phyloP scores from a whole-genome alignment of 306 rosid genomes.

The Albizia julibrissin region DNA sequence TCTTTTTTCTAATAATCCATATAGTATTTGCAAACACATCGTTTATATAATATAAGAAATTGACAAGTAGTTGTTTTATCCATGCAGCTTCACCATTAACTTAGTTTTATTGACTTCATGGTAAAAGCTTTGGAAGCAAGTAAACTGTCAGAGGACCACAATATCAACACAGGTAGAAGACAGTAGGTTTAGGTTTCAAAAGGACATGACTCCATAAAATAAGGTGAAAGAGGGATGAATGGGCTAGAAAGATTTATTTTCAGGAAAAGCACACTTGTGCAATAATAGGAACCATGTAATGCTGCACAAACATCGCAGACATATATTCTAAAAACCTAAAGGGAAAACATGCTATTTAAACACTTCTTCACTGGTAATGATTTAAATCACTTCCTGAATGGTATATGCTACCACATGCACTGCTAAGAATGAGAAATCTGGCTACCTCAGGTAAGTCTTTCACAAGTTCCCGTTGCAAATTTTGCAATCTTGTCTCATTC shows the following conservation, averaged over 20 bases:
- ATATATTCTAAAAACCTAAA: not conserved
- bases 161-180: not conserved
- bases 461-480: slow-evolving; percentile 90
- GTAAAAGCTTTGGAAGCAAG: not conserved
- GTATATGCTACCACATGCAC: slow-evolving; percentile 19
- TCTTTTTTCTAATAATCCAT: not conserved
- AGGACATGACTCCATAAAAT: not conserved
- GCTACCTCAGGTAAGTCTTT: slow-evolving; percentile 79
- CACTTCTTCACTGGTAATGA: not conserved
- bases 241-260: not conserved
- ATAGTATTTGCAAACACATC: not conserved
- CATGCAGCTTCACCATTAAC: not conserved
- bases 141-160: not conserved
- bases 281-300: not conserved
- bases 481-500: slow-evolving; percentile 97
- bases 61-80: not conserved
- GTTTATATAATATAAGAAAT: not conserved
- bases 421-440: slow-evolving; percentile 28
- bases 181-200: not conserved
- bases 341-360: not conserved
- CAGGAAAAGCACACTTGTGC: slow-evolving; percentile 3
- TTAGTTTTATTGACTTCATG: not conserved
- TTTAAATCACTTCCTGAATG: not conserved
- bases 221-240: not conserved
- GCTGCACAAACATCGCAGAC: not conserved